Conservation (phyloP, 768 basidiomycete genomes). For the Botryobasidium botryosum region DNA sequence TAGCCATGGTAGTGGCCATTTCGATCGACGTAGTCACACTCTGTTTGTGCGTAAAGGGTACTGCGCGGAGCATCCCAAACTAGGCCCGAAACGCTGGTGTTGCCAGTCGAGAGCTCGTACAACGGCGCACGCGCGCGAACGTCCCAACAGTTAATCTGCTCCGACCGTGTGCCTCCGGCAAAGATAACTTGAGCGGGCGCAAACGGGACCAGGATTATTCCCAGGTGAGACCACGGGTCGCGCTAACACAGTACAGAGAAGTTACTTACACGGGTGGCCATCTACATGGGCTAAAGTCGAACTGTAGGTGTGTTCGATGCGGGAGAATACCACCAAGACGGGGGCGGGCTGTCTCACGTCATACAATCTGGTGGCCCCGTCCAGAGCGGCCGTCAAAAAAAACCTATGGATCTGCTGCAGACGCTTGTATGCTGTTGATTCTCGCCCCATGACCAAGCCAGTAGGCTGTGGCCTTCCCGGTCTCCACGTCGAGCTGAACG, state of each 20-base stretch:
- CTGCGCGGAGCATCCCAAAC: not conserved
- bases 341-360: not conserved
- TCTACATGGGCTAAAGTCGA: not conserved
- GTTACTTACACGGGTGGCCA: not conserved
- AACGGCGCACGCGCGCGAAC: not conserved
- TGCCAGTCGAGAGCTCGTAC: not conserved
- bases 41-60: not conserved
- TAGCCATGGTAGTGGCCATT: not conserved
- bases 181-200: not conserved
- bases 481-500: not conserved
- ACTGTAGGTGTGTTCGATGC: not conserved
- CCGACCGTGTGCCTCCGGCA: not conserved
- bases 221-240: too few species aligned
- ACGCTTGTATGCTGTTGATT: not conserved
- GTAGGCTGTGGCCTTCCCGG: not conserved
- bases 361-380: not conserved
- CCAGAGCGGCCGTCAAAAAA: not conserved
- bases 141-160: not conserved
- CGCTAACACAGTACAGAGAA: not conserved
- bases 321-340: not conserved
- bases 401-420: not conserved
- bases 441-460: not conserved
- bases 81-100: not conserved
- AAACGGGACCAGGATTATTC: not conserved
- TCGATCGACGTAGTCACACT: not conserved